Evolutionary conservation across 345 rosid genomes (phyloP).

Genomic region (Rhodamnia argentea): DNA sequence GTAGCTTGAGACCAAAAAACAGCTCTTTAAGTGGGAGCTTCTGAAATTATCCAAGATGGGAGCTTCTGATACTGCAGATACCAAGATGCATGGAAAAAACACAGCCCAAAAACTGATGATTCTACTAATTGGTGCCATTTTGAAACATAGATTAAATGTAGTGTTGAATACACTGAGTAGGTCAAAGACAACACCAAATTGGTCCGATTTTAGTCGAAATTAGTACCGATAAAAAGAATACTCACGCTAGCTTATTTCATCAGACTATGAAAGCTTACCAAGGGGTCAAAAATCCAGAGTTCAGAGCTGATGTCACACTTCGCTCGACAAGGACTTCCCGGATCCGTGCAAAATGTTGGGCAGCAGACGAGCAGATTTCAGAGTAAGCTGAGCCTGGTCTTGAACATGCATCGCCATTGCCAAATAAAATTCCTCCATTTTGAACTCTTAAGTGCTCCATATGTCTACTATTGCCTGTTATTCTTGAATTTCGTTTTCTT

Average conservation of each 20-base stretch:
- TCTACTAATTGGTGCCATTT: not conserved
- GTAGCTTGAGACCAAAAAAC: no score
- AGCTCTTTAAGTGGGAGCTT: no score
- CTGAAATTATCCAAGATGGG: not conserved
- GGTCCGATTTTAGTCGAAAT: not conserved
- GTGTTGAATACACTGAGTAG: not conserved
- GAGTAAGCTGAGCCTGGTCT: conserved; percentile 62
- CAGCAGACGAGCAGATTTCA: conserved; percentile 84
- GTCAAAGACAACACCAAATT: not conserved
- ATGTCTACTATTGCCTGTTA: conserved; percentile 42
- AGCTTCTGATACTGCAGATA: not conserved
- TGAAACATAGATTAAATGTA: not conserved
- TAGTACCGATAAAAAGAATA: not conserved
- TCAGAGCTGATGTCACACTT: conserved; percentile 79
- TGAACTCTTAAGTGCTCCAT: conserved; percentile 43
- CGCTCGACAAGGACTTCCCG: conserved; percentile 89
- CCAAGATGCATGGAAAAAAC: not conserved
- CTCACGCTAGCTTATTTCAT: not conserved
- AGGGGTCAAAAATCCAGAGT: conserved; percentile 90
- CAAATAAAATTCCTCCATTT: conserved; percentile 53
- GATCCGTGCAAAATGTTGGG: conserved; percentile 85
- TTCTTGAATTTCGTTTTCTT: conserved; percentile 65
- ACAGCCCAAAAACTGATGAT: not conserved
- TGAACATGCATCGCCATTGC: conserved; percentile 40
- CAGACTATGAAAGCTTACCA: conserved; percentile 42